phyloP scores from a whole-genome alignment of 139 green algal species.

The Monoraphidium neglectum region DNA sequence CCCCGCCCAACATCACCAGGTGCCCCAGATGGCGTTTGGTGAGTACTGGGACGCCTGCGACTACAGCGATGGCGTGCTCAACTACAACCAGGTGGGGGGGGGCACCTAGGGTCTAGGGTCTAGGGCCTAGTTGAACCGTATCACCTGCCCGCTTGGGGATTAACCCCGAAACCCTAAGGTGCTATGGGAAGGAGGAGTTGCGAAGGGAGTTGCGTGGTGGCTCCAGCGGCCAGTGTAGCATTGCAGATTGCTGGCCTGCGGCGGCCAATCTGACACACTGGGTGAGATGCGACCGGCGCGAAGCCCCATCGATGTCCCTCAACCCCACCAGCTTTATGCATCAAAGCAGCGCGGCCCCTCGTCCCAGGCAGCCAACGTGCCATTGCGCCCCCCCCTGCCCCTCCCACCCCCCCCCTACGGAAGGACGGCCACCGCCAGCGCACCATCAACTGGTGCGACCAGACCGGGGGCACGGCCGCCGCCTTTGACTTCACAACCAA shows the following conservation, averaged over 20 bases:
- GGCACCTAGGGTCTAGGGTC: not conserved
- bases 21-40: slow-evolving; percentile 89
- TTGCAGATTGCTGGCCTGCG: not conserved
- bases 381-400: not conserved
- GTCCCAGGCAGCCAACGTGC: not conserved
- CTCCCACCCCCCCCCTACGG: not conserved
- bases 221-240: not conserved
- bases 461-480: slow-evolving; percentile 82
- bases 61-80: slow-evolving; percentile 94
- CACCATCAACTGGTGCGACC: slow-evolving; percentile 93
- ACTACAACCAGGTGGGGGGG: slow-evolving; percentile 87
- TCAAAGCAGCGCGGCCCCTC: not conserved
- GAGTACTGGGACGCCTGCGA: slow-evolving; percentile 97
- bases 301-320: not conserved
- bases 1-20: no score
- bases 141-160: not conserved
- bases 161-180: not conserved
- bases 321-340: not conserved
- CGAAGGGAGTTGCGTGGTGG: not conserved
- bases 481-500: slow-evolving; percentile 99
- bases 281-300: not conserved
- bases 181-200: not conserved
- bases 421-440: slow-evolving; percentile 86
- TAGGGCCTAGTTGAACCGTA: not conserved
- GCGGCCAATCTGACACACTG: not conserved